Conservation (phyloP, 2,329 filamentous ascomycete genomes). For the Pseudocercospora fijiensis region DNA sequence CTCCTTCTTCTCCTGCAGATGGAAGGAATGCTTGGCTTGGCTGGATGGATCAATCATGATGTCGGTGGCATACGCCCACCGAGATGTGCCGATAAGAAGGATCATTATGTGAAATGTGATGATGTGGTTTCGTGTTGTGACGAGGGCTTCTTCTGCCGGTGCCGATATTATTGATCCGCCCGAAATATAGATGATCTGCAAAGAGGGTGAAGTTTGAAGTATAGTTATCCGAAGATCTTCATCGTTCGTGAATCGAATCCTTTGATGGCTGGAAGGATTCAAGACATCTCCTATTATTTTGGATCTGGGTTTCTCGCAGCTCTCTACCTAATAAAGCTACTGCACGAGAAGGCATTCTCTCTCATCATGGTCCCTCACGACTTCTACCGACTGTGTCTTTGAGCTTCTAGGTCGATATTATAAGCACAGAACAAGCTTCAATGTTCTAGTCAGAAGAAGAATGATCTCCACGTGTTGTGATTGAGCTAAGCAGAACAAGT, state of each 20-base stretch:
- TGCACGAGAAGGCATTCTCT: neutral
- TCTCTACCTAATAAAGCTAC: neutral
- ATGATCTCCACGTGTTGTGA: too few relatives aligned
- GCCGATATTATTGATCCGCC: too few relatives aligned
- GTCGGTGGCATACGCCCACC: neutral
- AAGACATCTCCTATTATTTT: constrained; percentile 8
- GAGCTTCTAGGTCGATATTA: too few relatives aligned
- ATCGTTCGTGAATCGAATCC: neutral
- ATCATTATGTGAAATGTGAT: too few relatives aligned
- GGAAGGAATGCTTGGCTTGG: neutral
- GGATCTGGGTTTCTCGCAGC: neutral
- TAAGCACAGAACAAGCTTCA: too few relatives aligned
- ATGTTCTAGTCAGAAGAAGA: too few relatives aligned
- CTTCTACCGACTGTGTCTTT: too few relatives aligned
- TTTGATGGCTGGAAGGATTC: neutral
- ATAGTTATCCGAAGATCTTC: neutral
- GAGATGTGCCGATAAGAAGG: neutral
- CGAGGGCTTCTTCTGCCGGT: neutral
- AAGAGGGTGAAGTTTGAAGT: neutral
- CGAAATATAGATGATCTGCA: neutral
- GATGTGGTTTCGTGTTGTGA: neutral
- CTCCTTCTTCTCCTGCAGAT: neutral
- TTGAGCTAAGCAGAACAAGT: too few relatives aligned
- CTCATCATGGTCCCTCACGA: neutral
- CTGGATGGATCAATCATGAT: neutral